phyloP scores from a whole-genome alignment of 2,329 filamentous ascomycete species.

The Hypoxylon sp. region DNA sequence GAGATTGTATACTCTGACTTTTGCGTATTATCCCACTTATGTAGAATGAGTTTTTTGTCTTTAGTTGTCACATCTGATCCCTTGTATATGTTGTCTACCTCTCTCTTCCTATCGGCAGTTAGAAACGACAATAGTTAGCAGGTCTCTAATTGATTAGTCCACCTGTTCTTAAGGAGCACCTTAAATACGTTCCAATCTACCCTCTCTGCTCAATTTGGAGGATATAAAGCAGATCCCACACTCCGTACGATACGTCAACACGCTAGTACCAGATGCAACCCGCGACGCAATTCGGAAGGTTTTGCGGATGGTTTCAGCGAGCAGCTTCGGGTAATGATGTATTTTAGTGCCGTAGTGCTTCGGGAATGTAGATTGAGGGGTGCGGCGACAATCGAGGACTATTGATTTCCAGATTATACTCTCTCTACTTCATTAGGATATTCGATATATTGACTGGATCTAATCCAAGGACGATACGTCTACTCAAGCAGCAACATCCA shows the following conservation, averaged over 20 bases:
- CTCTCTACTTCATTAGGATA: background rate
- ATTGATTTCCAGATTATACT: conserved; percentile 9
- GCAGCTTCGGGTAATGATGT: conserved; percentile 46
- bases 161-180: conserved; percentile 43
- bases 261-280: conserved; percentile 38
- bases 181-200: conserved; percentile 32
- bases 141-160: too few species aligned
- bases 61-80: too few species aligned
- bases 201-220: conserved; percentile 26
- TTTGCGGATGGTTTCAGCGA: conserved; percentile 41
- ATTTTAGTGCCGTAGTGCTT: conserved; percentile 44
- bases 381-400: conserved; percentile 32
- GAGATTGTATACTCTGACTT: conserved; percentile 34
- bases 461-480: background rate
- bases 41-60: conserved; percentile 42
- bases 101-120: conserved; percentile 60
- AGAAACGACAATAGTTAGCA: conserved; percentile 66
- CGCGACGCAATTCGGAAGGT: conserved; percentile 40
- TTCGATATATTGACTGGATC: background rate
- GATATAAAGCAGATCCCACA: conserved; percentile 42
- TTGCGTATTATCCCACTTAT: conserved; percentile 26
- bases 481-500: background rate
- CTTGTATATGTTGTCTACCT: too few species aligned
- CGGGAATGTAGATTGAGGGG: conserved; percentile 44
- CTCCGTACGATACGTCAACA: conserved; percentile 40